Percentiles rank a stretch among this genome's conserved stretches.
Evolutionary conservation across 2,329 filamentous ascomycete species (phyloP).

Genomic region (Didymella pinodella): DNA sequence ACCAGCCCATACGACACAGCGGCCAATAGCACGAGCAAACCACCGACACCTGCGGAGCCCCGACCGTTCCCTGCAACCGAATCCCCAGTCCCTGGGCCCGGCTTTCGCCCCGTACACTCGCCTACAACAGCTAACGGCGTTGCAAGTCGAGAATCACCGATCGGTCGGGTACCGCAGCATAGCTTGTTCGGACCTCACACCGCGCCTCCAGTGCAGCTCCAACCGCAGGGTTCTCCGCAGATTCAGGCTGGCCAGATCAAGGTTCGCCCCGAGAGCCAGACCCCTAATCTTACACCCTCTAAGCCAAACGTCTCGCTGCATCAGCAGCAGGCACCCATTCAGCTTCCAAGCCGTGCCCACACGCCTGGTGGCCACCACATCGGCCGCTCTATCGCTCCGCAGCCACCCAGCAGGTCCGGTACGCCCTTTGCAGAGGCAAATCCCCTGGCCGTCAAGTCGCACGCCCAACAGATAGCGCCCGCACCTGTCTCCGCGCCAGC

Average conservation of each 20-base stretch:
- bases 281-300: conserved; percentile 25
- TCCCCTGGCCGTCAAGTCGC: conserved; percentile 26
- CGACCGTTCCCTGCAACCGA: conserved; percentile 5
- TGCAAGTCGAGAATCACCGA: conserved; percentile 33
- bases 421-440: conserved; percentile 38
- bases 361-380: conserved; percentile 32
- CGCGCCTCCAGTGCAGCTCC: conserved; percentile 20
- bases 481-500: conserved; percentile 21
- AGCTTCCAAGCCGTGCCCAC: conserved; percentile 35
- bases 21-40: conserved; percentile 14
- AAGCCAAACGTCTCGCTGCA: conserved; percentile 26
- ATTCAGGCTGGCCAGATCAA: conserved; percentile 20
- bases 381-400: conserved; percentile 36
- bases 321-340: conserved; percentile 31
- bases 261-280: conserved; percentile 16
- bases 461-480: conserved; percentile 25
- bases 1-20: conserved; percentile 44
- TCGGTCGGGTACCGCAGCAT: conserved; percentile 29
- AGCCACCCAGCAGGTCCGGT: conserved; percentile 40
- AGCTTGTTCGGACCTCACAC: conserved; percentile 31
- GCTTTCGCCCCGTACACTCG: conserved; percentile 26
- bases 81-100: conserved; percentile 21
- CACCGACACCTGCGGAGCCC: conserved; percentile 8
- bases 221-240: conserved; percentile 20
- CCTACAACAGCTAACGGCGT: conserved; percentile 25